Conservation (phyloP, 306 rosid genomes). For the Cucurbita maxima region DNA sequence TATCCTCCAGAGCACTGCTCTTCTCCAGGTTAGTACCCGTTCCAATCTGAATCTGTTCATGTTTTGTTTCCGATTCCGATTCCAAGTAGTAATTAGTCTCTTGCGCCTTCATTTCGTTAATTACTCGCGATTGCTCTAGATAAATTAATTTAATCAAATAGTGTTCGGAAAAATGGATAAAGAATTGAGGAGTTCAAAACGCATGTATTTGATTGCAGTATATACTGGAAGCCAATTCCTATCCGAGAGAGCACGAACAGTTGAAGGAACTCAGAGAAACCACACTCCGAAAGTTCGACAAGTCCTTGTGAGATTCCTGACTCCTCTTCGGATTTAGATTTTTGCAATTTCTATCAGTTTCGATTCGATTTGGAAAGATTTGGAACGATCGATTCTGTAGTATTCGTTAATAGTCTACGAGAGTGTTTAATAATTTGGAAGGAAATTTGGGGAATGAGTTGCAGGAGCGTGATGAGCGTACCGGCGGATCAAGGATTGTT, state of each 20-base stretch:
- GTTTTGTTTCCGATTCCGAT: background rate
- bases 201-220: slow-evolving; percentile 14
- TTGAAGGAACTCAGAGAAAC: slow-evolving; percentile 37
- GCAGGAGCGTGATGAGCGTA: slow-evolving; percentile 36
- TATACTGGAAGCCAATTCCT: slow-evolving; percentile 25
- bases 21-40: background rate
- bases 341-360: background rate
- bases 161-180: background rate
- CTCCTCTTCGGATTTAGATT: background rate
- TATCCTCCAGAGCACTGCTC: background rate
- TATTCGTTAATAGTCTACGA: background rate
- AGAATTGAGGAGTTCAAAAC: background rate
- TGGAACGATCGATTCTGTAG: background rate
- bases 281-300: slow-evolving; percentile 18
- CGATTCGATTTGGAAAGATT: background rate
- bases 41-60: background rate
- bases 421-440: background rate
- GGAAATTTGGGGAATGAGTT: background rate
- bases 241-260: slow-evolving; percentile 38
- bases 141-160: background rate
- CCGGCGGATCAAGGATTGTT: slow-evolving; percentile 38
- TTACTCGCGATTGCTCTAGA: background rate
- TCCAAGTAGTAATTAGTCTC: background rate
- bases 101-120: background rate
- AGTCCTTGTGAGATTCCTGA: background rate